Conservation (phyloP, 495 filamentous ascomycete species). For the Aspergillus incahuasiensis region DNA sequence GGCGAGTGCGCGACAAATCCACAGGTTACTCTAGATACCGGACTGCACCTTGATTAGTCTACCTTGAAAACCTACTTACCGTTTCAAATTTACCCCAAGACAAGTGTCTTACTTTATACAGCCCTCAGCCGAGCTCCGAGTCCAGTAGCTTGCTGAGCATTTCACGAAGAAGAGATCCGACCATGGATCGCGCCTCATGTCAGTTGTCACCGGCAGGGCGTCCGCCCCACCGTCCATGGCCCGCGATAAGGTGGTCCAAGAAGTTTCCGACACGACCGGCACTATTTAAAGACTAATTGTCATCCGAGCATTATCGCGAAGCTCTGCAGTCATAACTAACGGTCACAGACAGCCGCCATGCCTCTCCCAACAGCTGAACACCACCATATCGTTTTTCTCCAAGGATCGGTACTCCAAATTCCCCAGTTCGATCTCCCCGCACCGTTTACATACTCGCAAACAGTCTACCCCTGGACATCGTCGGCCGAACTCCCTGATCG, state of each 20-base stretch:
- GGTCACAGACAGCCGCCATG: background rate
- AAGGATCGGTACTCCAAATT: slow-evolving; percentile 18
- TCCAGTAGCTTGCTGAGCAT: background rate
- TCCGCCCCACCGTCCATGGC: background rate
- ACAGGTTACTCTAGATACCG: no score
- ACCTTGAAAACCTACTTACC: no score
- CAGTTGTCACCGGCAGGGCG: slow-evolving; percentile 5
- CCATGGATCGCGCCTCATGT: no score
- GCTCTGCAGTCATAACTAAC: background rate
- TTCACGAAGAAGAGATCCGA: no score
- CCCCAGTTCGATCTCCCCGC: slow-evolving; percentile 19
- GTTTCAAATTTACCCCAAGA: no score
- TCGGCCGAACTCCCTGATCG: slow-evolving; percentile 35
- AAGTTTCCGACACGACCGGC: background rate
- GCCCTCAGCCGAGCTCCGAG: no score
- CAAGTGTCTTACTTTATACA: no score
- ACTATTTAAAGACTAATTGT: background rate
- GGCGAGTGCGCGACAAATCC: background rate
- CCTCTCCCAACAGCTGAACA: slow-evolving; percentile 11
- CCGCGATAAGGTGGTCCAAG: background rate
- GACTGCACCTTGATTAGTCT: no score
- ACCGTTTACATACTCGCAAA: slow-evolving; percentile 18
- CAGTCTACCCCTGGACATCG: slow-evolving; percentile 16
- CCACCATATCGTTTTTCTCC: slow-evolving; percentile 24
- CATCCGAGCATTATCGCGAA: background rate